These are phyloP conservation scores for Mycena sanguinolenta DNA, from an alignment of 768 basidiomycete species.

Conservation along the genomic window DNA sequence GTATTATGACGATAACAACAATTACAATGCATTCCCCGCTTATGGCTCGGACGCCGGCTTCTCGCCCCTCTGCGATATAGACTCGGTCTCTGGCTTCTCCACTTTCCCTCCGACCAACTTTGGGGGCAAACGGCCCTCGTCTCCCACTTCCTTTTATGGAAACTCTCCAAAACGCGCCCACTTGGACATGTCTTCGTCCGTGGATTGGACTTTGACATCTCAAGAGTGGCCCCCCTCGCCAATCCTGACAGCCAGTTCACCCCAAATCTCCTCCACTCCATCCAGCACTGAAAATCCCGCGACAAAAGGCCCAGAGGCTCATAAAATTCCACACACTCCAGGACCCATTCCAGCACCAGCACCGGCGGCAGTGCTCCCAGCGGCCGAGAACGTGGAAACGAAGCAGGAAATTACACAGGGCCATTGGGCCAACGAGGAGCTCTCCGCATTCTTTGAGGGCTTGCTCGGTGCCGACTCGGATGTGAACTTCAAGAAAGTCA, in stretches of 20 bases:
- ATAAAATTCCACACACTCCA: too few relatives aligned
- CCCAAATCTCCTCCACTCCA: too few relatives aligned
- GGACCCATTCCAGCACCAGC: too few relatives aligned
- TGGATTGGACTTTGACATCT: too few relatives aligned
- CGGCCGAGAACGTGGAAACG: neutral
- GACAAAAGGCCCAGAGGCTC: too few relatives aligned
- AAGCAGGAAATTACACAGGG: neutral
- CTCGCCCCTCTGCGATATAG: neutral
- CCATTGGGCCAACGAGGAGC: neutral
- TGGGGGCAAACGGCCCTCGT: neutral
- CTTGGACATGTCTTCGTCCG: too few relatives aligned
- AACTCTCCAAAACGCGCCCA: neutral
- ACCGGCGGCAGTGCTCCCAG: too few relatives aligned
- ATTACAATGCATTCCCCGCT: neutral
- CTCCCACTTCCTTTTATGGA: neutral
- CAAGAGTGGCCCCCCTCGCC: too few relatives aligned
- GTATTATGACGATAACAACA: neutral
- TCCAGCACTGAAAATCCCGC: too few relatives aligned
- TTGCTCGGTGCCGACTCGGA: slow-evolving; percentile 5
- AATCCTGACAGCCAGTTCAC: too few relatives aligned
- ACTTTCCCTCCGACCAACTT: too few relatives aligned
- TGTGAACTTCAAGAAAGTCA: slow-evolving; percentile 1
- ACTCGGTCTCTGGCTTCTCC: neutral
- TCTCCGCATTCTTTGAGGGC: slow-evolving; percentile 1
- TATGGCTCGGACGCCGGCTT: neutral